A percentile compares a stretch with the other conserved stretches of the same genome.
Conservation (phyloP, 1,284 basidiomycete genomes). For the Papiliotrema laurentii region DNA sequence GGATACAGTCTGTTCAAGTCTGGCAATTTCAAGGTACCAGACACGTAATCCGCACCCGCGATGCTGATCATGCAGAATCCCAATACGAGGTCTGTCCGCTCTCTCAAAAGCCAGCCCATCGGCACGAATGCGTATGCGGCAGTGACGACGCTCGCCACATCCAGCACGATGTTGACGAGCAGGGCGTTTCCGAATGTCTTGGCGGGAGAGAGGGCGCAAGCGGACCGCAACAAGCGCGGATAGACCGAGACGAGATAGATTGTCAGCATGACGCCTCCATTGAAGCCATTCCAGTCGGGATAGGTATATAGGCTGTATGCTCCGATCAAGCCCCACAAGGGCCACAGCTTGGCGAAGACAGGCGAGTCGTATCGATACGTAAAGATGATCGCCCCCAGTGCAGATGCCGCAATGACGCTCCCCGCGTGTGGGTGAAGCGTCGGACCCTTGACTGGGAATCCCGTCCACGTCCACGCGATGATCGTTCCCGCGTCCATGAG, state of each 20-base stretch:
- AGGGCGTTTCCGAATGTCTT: constrained; percentile 58
- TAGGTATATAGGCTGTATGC: constrained; percentile 59
- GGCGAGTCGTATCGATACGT: neutral
- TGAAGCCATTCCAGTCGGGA: constrained; percentile 70
- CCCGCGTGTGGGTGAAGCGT: constrained; percentile 68
- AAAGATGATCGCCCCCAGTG: constrained; percentile 43
- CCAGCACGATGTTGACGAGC: constrained; percentile 62
- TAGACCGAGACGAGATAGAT: constrained; percentile 64
- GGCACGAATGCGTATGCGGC: constrained; percentile 94
- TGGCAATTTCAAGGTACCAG: constrained; percentile 15
- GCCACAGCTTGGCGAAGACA: neutral
- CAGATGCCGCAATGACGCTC: constrained; percentile 64
- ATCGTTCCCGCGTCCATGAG: constrained; percentile 76
- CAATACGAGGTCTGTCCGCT: constrained; percentile 65
- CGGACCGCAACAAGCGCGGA: constrained; percentile 55
- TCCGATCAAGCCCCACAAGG: constrained; percentile 34
- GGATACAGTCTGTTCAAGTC: constrained; percentile 9
- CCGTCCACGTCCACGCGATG: constrained; percentile 87
- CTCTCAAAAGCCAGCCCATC: constrained; percentile 70
- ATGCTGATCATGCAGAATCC: constrained; percentile 23
- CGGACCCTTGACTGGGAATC: constrained; percentile 73
- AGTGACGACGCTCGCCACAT: constrained; percentile 70
- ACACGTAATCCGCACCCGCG: constrained; percentile 7
- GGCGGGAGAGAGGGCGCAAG: constrained; percentile 37
- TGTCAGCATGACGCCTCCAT: constrained; percentile 64